Evolutionary conservation across 2,329 filamentous ascomycete species (phyloP), one percentile per base, ranked within the genome.

Genomic region (Periconia digitata): DNA sequence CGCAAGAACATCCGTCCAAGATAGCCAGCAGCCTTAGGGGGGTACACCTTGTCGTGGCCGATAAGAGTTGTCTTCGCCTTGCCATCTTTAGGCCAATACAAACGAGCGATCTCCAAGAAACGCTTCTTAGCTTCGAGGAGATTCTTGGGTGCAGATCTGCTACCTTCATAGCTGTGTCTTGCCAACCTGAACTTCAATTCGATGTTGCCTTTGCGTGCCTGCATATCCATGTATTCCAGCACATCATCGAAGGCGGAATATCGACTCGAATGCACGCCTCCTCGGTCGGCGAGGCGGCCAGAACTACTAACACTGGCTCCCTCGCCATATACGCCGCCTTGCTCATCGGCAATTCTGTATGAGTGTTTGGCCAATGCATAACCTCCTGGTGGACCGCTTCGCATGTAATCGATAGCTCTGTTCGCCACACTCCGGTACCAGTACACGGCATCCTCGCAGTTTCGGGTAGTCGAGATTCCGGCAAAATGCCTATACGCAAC

Each of bases 381-480:
- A 4, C 94, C 94, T 10, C 92, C 92, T 0, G 94, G 92, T 1
- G 94, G 92, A 0, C 94, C 95, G 4, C 90, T 90, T 39, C 90
- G 84, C 69, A 90, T 90, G 82, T 90, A 96, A 8, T 79, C 76
- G 50, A 99, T 89, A 8, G 91, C 91, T 74, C 96, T 96, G 72
- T 96, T 90, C 3, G 95, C 94, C 1, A 95, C 94, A 44, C 83
- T 82, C 72, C 94, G 95, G 77, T 99, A 99, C 75, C 92, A 95
- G 63, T 86, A 84, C 41, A 87, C 85, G 1, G 92, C 89, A 54
- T 84, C 80, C 49, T 96, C 90, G 69, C 94, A 99, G 64, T 88
- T 90, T 62, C 90, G 87, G 0, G 90, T 83, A 3, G 90, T 89
- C 6, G 90, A 90, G 52, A 99, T 90, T 3, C 92, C 94, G 20